These are phyloP conservation scores for Pseudopithomyces maydicus DNA, from an alignment of 2,329 filamentous ascomycete genomes.

Conservation along the genomic window DNA sequence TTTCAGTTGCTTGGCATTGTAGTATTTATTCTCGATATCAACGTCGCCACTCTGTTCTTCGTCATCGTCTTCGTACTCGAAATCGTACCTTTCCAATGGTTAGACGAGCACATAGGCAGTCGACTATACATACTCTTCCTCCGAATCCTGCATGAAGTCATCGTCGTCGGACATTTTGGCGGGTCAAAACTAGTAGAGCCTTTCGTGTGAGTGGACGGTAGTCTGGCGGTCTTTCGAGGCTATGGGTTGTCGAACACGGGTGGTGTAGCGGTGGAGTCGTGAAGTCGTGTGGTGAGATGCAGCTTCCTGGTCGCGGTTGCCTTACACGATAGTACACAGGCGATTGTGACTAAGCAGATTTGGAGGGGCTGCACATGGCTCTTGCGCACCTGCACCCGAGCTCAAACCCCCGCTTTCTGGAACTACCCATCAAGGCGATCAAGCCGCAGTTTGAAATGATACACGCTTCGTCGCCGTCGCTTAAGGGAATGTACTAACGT, in stretches of 20 bases:
- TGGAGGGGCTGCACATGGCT: neutral
- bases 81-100: constrained; percentile 73
- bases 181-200: neutral
- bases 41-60: constrained; percentile 87
- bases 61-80: constrained; percentile 95
- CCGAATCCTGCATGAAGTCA: constrained; percentile 93
- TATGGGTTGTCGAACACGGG: neutral
- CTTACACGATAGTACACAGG: neutral
- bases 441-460: too few relatives aligned
- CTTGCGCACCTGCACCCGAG: neutral
- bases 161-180: constrained; percentile 75
- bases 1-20: constrained; percentile 98
- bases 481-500: too few relatives aligned
- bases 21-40: constrained; percentile 99
- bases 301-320: constrained; percentile 3
- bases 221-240: neutral
- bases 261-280: neutral
- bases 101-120: constrained; percentile 15
- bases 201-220: constrained; percentile 1
- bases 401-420: neutral
- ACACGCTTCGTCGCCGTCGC: too few relatives aligned
- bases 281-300: constrained; percentile 1
- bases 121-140: constrained; percentile 69
- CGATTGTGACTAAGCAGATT: neutral
- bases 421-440: too few relatives aligned